Evolutionary conservation across 257 asterid species (phyloP).

Genomic region (Nicotiana noctiflora): DNA sequence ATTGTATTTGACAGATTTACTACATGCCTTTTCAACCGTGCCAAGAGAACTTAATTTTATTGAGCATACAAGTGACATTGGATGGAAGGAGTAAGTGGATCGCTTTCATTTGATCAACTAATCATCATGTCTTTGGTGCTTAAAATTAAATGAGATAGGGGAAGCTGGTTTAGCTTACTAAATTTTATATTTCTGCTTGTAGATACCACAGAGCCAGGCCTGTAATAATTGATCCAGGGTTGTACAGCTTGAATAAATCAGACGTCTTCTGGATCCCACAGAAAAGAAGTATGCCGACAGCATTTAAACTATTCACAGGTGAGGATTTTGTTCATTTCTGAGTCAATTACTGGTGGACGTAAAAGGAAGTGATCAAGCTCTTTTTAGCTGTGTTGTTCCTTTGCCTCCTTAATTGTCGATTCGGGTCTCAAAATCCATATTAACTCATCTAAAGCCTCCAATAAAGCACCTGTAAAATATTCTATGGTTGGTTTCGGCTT

Average conservation of each 20-base stretch:
- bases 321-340: background rate
- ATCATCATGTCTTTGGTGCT: background rate
- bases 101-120: slow-evolving; percentile 1
- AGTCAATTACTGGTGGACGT: background rate
- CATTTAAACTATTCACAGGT: slow-evolving; percentile 72
- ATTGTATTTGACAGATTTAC: slow-evolving; percentile 41
- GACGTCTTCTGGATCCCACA: slow-evolving; percentile 55
- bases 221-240: slow-evolving; percentile 67
- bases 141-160: background rate
- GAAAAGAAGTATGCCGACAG: slow-evolving; percentile 56
- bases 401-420: background rate
- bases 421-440: background rate
- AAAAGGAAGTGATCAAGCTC: background rate
- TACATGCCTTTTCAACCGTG: slow-evolving; percentile 49
- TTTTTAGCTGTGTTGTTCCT: background rate
- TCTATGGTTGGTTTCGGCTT: background rate
- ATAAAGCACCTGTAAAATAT: background rate
- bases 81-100: slow-evolving; percentile 65
- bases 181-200: slow-evolving; percentile 9
- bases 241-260: slow-evolving; percentile 55
- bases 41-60: slow-evolving; percentile 68
- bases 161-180: background rate
- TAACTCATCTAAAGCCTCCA: background rate
- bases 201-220: slow-evolving; percentile 71
- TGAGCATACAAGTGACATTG: slow-evolving; percentile 71